These are phyloP conservation scores for Dothistroma pini DNA, from an alignment of 2,329 filamentous ascomycete genomes.

Conservation along the genomic window DNA sequence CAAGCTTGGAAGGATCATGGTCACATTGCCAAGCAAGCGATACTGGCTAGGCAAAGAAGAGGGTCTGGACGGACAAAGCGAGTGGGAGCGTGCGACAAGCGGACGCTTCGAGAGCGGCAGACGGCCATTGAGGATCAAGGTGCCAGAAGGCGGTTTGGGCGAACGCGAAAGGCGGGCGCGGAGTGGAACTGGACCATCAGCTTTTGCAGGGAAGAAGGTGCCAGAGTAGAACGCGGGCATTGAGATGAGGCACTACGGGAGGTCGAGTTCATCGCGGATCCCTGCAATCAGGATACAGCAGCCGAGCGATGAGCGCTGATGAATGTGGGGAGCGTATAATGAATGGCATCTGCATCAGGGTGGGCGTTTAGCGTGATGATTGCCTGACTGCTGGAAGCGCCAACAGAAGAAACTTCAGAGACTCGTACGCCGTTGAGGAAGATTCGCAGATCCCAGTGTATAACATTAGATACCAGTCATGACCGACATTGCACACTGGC, in stretches of 20 bases:
- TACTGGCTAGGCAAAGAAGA: slow-evolving; percentile 76
- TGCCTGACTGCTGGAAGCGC: neutral
- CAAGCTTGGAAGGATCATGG: slow-evolving; percentile 72
- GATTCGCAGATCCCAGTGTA: slow-evolving; percentile 1
- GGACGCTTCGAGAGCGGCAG: slow-evolving; percentile 54
- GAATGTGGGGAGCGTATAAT: neutral
- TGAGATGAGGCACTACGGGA: neutral
- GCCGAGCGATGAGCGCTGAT: neutral
- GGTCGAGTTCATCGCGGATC: neutral
- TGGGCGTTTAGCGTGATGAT: slow-evolving; percentile 4
- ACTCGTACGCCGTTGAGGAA: neutral
- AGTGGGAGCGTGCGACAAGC: slow-evolving; percentile 64
- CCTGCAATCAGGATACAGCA: neutral
- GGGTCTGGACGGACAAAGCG: slow-evolving; percentile 55
- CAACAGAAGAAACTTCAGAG: neutral
- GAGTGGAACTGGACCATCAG: slow-evolving; percentile 57
- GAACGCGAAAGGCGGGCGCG: slow-evolving; percentile 60
- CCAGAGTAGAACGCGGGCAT: slow-evolving; percentile 9
- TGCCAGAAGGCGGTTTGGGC: slow-evolving; percentile 44
- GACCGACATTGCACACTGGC: neutral
- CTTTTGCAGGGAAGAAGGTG: slow-evolving; percentile 14
- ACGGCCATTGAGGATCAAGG: slow-evolving; percentile 36
- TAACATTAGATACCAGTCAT: slow-evolving; percentile 7
- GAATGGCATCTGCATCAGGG: neutral
- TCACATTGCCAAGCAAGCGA: slow-evolving; percentile 61